Evolutionary conservation across 1,284 basidiomycete genomes (phyloP).

Genomic region (Gomphus bonarii): DNA sequence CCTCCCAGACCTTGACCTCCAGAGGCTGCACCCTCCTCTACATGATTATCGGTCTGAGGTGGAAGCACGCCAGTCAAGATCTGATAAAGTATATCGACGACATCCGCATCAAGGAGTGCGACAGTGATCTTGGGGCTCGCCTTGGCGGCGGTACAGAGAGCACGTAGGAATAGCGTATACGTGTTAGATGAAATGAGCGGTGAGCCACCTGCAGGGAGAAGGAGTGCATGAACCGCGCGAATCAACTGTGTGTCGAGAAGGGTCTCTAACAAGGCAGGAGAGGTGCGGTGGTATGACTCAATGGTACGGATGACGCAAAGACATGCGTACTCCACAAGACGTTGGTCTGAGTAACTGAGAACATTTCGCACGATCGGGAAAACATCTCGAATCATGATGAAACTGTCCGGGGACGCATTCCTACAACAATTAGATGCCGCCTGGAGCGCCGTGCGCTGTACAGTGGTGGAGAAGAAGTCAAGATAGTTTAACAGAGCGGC

Average conservation of each 20-base stretch:
- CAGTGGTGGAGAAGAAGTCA: slow-evolving; percentile 94
- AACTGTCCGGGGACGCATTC: slow-evolving; percentile 79
- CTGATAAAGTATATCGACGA: slow-evolving; percentile 85
- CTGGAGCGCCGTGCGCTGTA: slow-evolving; percentile 92
- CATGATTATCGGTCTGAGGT: slow-evolving; percentile 40
- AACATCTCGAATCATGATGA: slow-evolving; percentile 77
- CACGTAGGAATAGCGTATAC: slow-evolving; percentile 81
- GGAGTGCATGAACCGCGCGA: slow-evolving; percentile 71
- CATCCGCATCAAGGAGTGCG: slow-evolving; percentile 78
- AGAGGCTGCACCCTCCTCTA: slow-evolving; percentile 54
- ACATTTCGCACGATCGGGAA: slow-evolving; percentile 91
- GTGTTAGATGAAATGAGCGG: slow-evolving; percentile 78
- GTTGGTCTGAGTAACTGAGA: slow-evolving; percentile 82
- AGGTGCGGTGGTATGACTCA: slow-evolving; percentile 81
- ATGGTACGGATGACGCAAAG: slow-evolving; percentile 88
- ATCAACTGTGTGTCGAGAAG: slow-evolving; percentile 80
- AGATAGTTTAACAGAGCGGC: slow-evolving; percentile 87
- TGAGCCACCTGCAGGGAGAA: slow-evolving; percentile 80
- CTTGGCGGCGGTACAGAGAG: slow-evolving; percentile 76
- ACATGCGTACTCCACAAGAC: slow-evolving; percentile 88
- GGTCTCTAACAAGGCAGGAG: slow-evolving; percentile 74
- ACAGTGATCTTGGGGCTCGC: slow-evolving; percentile 82
- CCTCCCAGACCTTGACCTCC: slow-evolving; percentile 71
- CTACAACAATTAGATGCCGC: slow-evolving; percentile 93
- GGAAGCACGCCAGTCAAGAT: slow-evolving; percentile 88